Evolutionary conservation across 345 rosid genomes (phyloP), one percentile per base, ranked within the genome.

Genomic region (Pelargonium nanum): DNA sequence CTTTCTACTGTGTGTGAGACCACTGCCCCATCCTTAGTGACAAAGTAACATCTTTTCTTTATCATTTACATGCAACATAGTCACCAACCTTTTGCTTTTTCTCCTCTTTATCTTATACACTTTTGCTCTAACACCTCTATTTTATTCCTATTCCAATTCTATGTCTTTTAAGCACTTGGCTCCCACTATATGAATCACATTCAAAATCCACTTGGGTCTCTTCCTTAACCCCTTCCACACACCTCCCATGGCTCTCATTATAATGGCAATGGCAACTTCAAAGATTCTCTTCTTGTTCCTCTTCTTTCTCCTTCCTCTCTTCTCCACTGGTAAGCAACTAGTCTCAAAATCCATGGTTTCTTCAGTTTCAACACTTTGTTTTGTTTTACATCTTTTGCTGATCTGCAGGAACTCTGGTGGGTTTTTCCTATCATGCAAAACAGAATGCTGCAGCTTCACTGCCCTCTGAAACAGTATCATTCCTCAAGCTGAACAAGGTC

Each of bases 321-420:
- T 9, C 45, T 4, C 45, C 45, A 1, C 45, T 9, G 45, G 45
- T 34, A 34, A 34, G 45, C 12, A 34, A 1, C 45, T 4, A 34
- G 1, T 34, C 45, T 9, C 45, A 34, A 4, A 34, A 1, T 5
- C 45, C 45, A 9, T n/a, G n/a, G n/a, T 3, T 34, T 34, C 1
- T 34, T 4, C 6, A 34, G n/a, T n/a, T n/a, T n/a, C n/a, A n/a
- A n/a, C n/a, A n/a, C n/a, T n/a, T n/a, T n/a, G n/a, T n/a, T n/a
- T n/a, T 69, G 96, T 84, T 50, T 56, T 34, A 40, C n/a, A n/a
- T n/a, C n/a, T n/a, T n/a, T n/a, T 3, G 12, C 45, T 34, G 13
- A 4, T 5, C 45, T 19, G 5, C 75, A 72, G 75, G 78, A 63
- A 65, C 78, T 66, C 59, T 57, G 22, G 68, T 70, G 73, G 81